Evolutionary conservation across 495 filamentous ascomycete genomes (phyloP).

Genomic region (Podospora comata): DNA sequence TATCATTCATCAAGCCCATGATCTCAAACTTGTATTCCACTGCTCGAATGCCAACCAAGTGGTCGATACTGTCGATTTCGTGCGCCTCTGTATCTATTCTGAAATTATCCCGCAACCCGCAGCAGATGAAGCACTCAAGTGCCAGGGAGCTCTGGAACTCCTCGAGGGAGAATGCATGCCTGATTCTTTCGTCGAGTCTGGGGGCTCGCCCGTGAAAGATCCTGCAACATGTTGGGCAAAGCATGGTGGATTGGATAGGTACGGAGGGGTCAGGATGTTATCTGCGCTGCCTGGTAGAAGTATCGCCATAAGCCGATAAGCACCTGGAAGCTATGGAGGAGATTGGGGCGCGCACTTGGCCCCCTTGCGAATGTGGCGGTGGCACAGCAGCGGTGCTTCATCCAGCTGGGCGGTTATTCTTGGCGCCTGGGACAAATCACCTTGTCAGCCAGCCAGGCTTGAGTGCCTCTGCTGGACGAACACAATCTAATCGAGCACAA

Average conservation of each 20-base stretch:
- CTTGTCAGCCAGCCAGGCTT: too few relatives aligned
- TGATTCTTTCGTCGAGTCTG: not conserved
- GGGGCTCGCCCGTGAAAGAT: not conserved
- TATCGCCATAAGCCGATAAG: not conserved
- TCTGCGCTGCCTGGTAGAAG: not conserved
- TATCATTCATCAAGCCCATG: slow-evolving; percentile 1
- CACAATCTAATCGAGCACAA: too few relatives aligned
- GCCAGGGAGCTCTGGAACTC: not conserved
- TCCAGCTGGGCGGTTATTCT: not conserved
- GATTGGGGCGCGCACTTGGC: not conserved
- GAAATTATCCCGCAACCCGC: not conserved
- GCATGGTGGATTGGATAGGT: not conserved
- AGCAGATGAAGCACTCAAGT: not conserved
- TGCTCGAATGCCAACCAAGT: not conserved
- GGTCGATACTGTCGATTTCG: not conserved
- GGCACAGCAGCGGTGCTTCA: not conserved
- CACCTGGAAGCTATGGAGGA: not conserved
- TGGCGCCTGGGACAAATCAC: too few relatives aligned
- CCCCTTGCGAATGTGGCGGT: not conserved
- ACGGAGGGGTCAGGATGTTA: not conserved
- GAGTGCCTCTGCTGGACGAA: too few relatives aligned
- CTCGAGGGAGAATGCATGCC: not conserved
- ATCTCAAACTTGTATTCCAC: slow-evolving; percentile 1
- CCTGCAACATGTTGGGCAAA: not conserved
- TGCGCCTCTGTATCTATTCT: not conserved